Evolutionary conservation across 202 grass and related monocot species (phyloP).

Genomic region (Panicum virgatum): DNA sequence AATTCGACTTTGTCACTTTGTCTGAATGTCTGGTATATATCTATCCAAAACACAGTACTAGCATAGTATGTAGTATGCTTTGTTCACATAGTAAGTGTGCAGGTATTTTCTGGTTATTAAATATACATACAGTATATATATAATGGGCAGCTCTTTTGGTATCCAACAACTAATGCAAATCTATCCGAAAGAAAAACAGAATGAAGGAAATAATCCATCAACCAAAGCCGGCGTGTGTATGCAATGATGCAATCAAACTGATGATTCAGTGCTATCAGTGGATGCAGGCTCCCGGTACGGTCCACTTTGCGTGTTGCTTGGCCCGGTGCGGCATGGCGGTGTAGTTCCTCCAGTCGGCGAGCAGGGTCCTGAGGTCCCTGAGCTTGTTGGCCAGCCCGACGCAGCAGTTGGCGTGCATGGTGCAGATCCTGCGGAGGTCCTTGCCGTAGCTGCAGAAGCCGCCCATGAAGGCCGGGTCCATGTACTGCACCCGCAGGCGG

Average conservation of each 20-base stretch:
- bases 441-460: conserved; percentile 63
- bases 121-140: no score
- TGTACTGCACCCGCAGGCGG: conserved; percentile 42
- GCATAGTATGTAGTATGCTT: no score
- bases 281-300: conserved; percentile 52
- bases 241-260: no score
- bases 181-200: background rate
- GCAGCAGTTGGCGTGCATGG: conserved; percentile 78
- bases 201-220: background rate
- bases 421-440: conserved; percentile 61
- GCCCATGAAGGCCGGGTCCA: conserved; percentile 47
- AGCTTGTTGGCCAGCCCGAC: conserved; percentile 46
- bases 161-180: no score
- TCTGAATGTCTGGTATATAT: no score
- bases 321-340: conserved; percentile 34
- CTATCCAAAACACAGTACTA: no score
- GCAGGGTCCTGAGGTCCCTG: conserved; percentile 48
- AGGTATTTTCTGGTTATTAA: no score
- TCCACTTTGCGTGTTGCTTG: conserved; percentile 45
- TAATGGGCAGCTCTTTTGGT: no score
- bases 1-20: background rate
- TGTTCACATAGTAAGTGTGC: no score
- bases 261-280: background rate
- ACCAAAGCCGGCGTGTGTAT: no score
- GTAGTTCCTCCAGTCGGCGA: conserved; percentile 67